Percentiles rank a stretch among this genome's conserved stretches.
phyloP scores from a whole-genome alignment of 148 eudicot species.

The Spergularia marina region DNA sequence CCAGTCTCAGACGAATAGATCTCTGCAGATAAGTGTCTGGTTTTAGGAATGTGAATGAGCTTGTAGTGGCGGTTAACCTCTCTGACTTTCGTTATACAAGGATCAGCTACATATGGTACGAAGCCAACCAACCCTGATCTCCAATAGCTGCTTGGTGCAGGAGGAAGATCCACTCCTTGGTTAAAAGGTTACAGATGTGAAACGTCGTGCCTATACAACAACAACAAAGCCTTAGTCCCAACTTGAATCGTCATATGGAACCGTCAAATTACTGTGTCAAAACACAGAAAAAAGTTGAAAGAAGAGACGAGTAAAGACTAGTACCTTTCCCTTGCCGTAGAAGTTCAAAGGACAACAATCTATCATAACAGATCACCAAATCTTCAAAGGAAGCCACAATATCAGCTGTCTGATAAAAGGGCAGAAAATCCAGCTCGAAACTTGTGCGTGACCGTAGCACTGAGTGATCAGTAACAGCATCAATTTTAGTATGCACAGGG shows the following conservation, averaged over 20 bases:
- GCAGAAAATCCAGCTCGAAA: conserved; percentile 15
- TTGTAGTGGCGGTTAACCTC: background rate
- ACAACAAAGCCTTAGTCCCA: background rate
- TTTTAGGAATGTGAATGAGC: conserved; percentile 15
- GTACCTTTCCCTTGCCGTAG: conserved; percentile 4
- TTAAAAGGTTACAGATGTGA: conserved; percentile 20
- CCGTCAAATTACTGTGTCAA: too few relatives aligned
- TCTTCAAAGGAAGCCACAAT: conserved; percentile 12
- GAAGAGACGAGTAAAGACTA: background rate
- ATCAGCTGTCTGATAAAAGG: background rate
- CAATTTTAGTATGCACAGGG: conserved; percentile 8
- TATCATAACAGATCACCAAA: conserved; percentile 10
- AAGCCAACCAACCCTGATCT: conserved; percentile 7
- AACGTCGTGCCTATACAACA: conserved; percentile 4
- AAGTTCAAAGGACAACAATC: background rate
- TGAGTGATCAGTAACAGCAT: conserved; percentile 7
- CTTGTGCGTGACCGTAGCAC: conserved; percentile 3
- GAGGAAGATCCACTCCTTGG: conserved; percentile 21
- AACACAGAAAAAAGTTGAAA: too few relatives aligned
- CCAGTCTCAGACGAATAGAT: conserved; percentile 20
- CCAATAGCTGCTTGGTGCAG: conserved; percentile 14
- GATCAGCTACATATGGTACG: background rate
- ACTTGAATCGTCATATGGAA: background rate
- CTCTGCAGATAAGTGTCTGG: background rate
- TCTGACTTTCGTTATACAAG: background rate